phyloP scores from a whole-genome alignment of 805 yeast species.

The Wickerhamomyces bisporus region DNA sequence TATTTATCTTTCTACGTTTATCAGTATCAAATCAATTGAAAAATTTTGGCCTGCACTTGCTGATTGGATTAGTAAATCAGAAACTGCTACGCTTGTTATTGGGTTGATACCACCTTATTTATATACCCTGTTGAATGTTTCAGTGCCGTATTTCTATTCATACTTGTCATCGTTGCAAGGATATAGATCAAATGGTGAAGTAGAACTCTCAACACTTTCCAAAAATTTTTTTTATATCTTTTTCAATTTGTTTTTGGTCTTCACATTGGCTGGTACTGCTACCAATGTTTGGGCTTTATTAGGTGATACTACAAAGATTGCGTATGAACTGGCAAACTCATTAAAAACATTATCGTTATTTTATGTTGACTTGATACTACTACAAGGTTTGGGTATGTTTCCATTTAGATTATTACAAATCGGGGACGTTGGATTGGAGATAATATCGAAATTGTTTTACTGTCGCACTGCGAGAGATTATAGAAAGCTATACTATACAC shows the following conservation, averaged over 20 bases:
- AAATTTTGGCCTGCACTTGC: conserved; percentile 86
- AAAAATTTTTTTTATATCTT: conserved; percentile 93
- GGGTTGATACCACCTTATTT: conserved; percentile 89
- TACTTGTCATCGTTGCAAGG: conserved; percentile 83
- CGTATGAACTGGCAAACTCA: conserved; percentile 80
- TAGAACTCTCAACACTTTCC: conserved; percentile 84
- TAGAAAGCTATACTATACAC: conserved; percentile 61
- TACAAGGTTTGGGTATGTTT: conserved; percentile 84
- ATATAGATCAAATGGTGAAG: conserved; percentile 85
- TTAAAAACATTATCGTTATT: conserved; percentile 75
- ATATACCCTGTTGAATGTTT: conserved; percentile 76
- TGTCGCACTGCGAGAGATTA: conserved; percentile 83
- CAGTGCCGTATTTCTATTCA: conserved; percentile 81
- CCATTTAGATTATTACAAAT: conserved; percentile 79
- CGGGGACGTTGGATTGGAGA: conserved; percentile 72
- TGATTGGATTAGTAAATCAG: conserved; percentile 51
- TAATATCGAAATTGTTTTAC: conserved; percentile 47
- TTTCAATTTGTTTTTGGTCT: conserved; percentile 87
- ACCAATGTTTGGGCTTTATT: conserved; percentile 72
- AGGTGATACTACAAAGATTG: conserved; percentile 87
- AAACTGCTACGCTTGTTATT: conserved; percentile 73
- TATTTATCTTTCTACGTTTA: conserved; percentile 73
- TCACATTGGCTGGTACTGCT: conserved; percentile 91
- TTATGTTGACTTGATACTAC: conserved; percentile 79
- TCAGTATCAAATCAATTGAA: conserved; percentile 72